Percentiles rank a stretch among this genome's conserved stretches.
Evolutionary conservation across 805 yeast genomes (phyloP).

Genomic region (Cyberlindnera mycetangii): DNA sequence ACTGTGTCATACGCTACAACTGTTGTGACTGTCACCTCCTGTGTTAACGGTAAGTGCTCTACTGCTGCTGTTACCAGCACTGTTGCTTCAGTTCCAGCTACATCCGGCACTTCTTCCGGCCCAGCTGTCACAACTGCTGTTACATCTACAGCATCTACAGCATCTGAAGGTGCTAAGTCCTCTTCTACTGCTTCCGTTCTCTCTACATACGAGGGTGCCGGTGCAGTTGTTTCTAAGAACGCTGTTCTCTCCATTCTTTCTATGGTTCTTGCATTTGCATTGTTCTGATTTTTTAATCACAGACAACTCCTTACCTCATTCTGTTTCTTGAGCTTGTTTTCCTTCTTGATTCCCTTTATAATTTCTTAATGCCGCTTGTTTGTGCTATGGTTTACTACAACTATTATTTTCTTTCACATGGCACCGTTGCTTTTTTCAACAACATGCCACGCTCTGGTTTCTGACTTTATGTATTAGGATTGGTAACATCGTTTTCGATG

Average conservation of each 20-base stretch:
- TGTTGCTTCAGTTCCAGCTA: not conserved
- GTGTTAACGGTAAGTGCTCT: conserved; percentile 4
- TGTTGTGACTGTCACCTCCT: not conserved
- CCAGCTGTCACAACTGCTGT: not conserved
- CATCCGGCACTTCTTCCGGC: not conserved
- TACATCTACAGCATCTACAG: no score
- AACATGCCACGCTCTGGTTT: not conserved
- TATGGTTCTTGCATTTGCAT: conserved; percentile 1
- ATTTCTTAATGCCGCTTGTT: not conserved
- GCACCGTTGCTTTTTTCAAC: not conserved
- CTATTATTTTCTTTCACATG: not conserved
- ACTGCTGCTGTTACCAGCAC: conserved; percentile 2
- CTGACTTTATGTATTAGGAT: no score
- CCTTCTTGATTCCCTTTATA: not conserved
- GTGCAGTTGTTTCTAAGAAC: not conserved
- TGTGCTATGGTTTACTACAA: not conserved
- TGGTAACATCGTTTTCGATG: not conserved
- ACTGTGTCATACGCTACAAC: not conserved
- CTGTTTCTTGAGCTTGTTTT: not conserved
- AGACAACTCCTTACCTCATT: not conserved
- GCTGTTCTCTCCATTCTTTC: not conserved
- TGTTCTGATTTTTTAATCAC: not conserved
- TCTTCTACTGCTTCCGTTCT: not conserved
- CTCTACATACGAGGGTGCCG: not conserved
- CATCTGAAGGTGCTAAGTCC: not conserved